These are phyloP conservation scores for Neurospora sp. DNA, from an alignment of 495 filamentous ascomycete genomes.

Conservation along the genomic window DNA sequence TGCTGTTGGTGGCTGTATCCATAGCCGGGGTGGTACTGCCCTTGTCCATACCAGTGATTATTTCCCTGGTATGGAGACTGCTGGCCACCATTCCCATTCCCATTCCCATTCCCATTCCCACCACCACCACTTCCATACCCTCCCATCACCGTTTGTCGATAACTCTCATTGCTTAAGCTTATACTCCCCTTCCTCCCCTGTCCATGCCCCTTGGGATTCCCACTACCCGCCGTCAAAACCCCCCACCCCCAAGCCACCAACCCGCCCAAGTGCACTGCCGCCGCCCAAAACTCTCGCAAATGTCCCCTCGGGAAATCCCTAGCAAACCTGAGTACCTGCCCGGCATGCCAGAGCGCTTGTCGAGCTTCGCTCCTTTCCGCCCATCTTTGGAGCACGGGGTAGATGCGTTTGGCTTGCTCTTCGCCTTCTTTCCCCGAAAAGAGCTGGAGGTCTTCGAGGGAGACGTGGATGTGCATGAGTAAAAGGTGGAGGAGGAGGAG, in stretches of 20 bases:
- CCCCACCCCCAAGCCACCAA: constrained; percentile 53
- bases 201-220: not conserved
- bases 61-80: no score
- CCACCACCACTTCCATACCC: not conserved
- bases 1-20: not conserved
- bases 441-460: constrained; percentile 53
- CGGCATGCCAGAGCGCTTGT: constrained; percentile 52
- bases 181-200: not conserved
- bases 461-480: constrained; percentile 50
- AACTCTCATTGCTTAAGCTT: not conserved
- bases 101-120: not conserved
- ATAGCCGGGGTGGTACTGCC: no score
- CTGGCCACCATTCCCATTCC: not conserved
- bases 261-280: constrained; percentile 50
- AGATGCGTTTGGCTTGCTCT: constrained; percentile 46
- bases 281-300: constrained; percentile 49
- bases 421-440: constrained; percentile 55
- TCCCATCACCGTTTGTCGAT: not conserved
- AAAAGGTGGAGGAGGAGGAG: constrained; percentile 49
- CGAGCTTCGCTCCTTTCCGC: constrained; percentile 33
- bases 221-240: constrained; percentile 26
- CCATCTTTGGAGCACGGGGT: constrained; percentile 45
- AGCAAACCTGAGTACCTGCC: constrained; percentile 54
- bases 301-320: constrained; percentile 38
- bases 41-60: no score